Conservation (phyloP, 2,329 filamentous ascomycete genomes). For the Aspergillus viridinutans region DNA sequence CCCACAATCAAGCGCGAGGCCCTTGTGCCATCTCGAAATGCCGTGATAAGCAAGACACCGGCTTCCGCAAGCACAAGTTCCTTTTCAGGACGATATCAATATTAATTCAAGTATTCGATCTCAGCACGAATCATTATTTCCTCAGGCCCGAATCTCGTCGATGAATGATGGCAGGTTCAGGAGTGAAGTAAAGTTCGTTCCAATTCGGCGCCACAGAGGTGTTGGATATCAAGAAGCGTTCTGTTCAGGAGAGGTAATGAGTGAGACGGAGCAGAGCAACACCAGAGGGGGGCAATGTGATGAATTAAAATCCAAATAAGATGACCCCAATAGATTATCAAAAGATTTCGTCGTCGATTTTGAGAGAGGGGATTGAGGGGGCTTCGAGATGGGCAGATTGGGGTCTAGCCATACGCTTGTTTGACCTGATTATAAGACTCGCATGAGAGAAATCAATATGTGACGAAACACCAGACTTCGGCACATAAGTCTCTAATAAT, state of each 20-base stretch:
- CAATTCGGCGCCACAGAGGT: not conserved
- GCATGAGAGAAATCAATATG: not conserved
- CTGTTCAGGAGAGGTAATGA: not conserved
- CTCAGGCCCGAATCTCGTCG: not conserved
- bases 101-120: not conserved
- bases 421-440: not conserved
- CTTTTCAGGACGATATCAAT: not conserved
- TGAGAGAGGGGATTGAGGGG: not conserved
- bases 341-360: not conserved
- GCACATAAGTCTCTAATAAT: not conserved
- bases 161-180: not conserved
- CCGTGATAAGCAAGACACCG: not conserved
- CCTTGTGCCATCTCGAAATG: slow-evolving; percentile 15
- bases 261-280: not conserved
- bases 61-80: not conserved
- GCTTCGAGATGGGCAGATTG: not conserved
- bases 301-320: not conserved
- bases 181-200: not conserved
- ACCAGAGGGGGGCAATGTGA: not conserved
- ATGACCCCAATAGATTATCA: not conserved
- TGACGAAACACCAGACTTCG: not conserved
- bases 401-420: not conserved
- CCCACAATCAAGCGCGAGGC: slow-evolving; percentile 6
- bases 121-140: not conserved
- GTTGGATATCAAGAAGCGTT: not conserved